These are phyloP conservation scores for Thinopyrum elongatum DNA, from an alignment of 176 grass and related monocot species.

Conservation along the genomic window DNA sequence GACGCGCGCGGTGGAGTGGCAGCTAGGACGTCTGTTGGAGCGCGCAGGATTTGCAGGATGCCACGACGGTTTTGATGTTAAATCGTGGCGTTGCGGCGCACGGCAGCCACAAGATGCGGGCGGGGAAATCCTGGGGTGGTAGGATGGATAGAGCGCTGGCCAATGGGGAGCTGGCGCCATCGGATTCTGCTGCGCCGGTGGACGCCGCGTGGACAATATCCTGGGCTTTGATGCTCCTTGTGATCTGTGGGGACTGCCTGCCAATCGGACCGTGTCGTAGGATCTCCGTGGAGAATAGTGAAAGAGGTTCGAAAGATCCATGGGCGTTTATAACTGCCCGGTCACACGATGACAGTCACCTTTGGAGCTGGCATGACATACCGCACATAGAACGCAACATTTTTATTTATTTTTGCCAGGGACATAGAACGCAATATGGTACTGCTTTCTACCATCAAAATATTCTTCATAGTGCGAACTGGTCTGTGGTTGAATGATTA, in stretches of 20 bases:
- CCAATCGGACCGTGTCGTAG: not conserved
- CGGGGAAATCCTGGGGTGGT: constrained; percentile 49
- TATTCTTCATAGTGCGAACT: too few relatives aligned
- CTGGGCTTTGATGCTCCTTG: not conserved
- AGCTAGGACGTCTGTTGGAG: not conserved
- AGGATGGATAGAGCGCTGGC: constrained; percentile 79
- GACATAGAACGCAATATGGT: too few relatives aligned
- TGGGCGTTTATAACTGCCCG: too few relatives aligned
- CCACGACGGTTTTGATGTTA: constrained; percentile 31
- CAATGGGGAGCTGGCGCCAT: constrained; percentile 65
- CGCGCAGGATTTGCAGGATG: constrained; percentile 10
- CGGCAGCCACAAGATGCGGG: constrained; percentile 49
- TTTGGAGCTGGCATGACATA: too few relatives aligned
- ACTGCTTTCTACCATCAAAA: too few relatives aligned
- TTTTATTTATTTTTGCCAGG: too few relatives aligned
- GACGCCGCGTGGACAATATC: constrained; percentile 58
- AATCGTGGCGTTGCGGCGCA: constrained; percentile 35
- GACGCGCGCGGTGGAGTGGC: not conserved
- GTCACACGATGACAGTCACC: too few relatives aligned
- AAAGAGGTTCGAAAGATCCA: too few relatives aligned
- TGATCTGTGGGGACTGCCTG: constrained; percentile 17
- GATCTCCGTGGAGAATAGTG: not conserved
- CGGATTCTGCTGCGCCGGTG: constrained; percentile 38
- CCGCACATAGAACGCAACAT: too few relatives aligned
- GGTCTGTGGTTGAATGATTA: too few relatives aligned